Evolutionary conservation across 164 flowering plant species (phyloP).

Genomic region (Magnolia kwangsiensis): DNA sequence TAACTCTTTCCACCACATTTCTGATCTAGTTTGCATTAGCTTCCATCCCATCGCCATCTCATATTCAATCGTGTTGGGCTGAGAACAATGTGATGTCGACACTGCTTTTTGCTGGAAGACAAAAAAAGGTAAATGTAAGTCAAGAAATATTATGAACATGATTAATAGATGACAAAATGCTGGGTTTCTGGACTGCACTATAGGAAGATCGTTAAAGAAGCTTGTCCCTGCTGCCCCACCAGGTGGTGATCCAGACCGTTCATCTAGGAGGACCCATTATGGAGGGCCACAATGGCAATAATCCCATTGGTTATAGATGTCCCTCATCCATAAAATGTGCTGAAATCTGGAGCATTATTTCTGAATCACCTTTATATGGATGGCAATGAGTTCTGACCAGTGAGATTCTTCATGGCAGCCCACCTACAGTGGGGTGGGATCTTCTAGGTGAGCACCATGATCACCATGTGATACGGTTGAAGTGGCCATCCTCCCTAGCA

Average conservation of each 20-base stretch:
- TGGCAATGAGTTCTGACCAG: no score
- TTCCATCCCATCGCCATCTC: constrained; percentile 50
- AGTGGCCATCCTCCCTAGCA: not conserved
- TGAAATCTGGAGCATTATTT: no score
- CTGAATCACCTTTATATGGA: no score
- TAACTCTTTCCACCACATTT: not conserved
- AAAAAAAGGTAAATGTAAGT: not conserved
- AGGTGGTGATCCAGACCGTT: not conserved
- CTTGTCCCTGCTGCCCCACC: not conserved
- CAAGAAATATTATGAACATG: not conserved
- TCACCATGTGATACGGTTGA: not conserved
- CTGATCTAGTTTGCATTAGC: constrained; percentile 22
- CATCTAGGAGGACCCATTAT: not conserved
- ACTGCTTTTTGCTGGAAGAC: constrained; percentile 40
- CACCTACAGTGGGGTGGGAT: not conserved
- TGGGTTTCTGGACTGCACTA: no score
- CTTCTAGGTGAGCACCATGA: not conserved
- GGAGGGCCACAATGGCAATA: not conserved
- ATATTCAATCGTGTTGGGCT: constrained; percentile 35
- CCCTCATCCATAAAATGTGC: not conserved
- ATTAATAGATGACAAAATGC: not conserved
- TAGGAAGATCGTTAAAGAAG: not conserved
- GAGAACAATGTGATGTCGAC: constrained; percentile 53
- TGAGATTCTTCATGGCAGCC: no score
- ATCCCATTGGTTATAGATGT: not conserved